These are phyloP conservation scores for Blyttiomyces sp. DNA, from an alignment of 371 early-diverging fungal species.

Conservation along the genomic window DNA sequence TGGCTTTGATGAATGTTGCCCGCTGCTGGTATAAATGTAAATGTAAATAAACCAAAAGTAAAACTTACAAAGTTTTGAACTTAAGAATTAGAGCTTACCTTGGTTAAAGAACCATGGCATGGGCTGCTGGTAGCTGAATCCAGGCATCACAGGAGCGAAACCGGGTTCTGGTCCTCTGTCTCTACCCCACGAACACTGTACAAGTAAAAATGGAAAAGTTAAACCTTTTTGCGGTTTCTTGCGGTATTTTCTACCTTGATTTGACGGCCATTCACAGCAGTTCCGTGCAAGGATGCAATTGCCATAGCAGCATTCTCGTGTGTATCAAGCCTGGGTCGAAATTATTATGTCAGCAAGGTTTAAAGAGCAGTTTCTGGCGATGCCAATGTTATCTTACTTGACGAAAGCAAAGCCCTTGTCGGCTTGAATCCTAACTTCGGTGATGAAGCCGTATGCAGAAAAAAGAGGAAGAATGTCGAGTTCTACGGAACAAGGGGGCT, in stretches of 20 bases:
- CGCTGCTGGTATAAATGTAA: no score
- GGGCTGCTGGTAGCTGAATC: constrained; percentile 20
- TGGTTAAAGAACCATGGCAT: constrained; percentile 19
- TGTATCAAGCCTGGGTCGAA: constrained; percentile 64
- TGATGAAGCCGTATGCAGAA: constrained; percentile 69
- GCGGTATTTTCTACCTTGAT: constrained; percentile 53
- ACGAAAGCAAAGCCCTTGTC: constrained; percentile 92
- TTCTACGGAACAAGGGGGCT: constrained; percentile 37
- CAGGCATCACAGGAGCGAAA: constrained; percentile 2
- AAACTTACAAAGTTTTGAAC: no score
- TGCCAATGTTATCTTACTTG: constrained; percentile 46
- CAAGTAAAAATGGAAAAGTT: no score
- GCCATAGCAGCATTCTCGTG: constrained; percentile 87
- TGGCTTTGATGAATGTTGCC: no score
- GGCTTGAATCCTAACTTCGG: constrained; percentile 76
- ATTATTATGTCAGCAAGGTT: constrained; percentile 4
- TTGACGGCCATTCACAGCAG: constrained; percentile 67
- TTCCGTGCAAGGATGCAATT: constrained; percentile 74
- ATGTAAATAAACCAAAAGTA: no score
- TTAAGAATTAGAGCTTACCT: no score
- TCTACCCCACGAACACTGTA: constrained; percentile 87
- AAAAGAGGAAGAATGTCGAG: constrained; percentile 73
- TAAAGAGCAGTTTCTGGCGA: background rate
- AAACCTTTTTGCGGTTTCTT: no score
- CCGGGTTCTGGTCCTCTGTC: constrained; percentile 55